Conservation (phyloP, 176 grass and related monocot genomes). For the Puccinellia tenuiflora region DNA sequence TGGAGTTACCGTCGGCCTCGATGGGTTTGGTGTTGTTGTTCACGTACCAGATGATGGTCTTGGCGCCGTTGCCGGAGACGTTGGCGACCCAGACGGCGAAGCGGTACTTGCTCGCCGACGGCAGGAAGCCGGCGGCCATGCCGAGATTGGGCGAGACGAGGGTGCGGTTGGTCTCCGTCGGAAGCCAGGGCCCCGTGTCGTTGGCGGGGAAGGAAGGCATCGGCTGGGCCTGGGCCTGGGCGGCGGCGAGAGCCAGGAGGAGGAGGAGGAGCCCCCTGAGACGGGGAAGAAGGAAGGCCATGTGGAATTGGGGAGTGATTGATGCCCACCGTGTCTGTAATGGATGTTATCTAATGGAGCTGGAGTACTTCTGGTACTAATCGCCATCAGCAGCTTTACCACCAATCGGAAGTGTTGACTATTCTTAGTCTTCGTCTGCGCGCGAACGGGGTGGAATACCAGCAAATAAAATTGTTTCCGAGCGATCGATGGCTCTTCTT, state of each 20-base stretch:
- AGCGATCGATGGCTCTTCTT: too few relatives aligned
- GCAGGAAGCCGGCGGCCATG: constrained; percentile 65
- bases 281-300: background rate
- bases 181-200: constrained; percentile 34
- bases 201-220: constrained; percentile 22
- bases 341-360: background rate
- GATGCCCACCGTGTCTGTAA: background rate
- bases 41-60: constrained; percentile 46
- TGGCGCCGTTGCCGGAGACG: background rate
- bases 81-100: constrained; percentile 68
- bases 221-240: background rate
- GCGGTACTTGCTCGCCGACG: background rate
- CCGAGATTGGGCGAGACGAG: constrained; percentile 28
- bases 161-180: constrained; percentile 21
- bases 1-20: constrained; percentile 5
- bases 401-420: background rate
- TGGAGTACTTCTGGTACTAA: background rate
- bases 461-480: too few relatives aligned
- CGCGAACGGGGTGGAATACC: background rate
- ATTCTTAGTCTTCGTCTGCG: background rate
- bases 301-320: background rate
- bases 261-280: background rate
- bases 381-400: background rate
- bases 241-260: constrained; percentile 9
- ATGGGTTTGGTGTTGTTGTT: fast-evolving